These are phyloP conservation scores for Pleurotus platypus DNA, from an alignment of 768 basidiomycete genomes.

Conservation along the genomic window DNA sequence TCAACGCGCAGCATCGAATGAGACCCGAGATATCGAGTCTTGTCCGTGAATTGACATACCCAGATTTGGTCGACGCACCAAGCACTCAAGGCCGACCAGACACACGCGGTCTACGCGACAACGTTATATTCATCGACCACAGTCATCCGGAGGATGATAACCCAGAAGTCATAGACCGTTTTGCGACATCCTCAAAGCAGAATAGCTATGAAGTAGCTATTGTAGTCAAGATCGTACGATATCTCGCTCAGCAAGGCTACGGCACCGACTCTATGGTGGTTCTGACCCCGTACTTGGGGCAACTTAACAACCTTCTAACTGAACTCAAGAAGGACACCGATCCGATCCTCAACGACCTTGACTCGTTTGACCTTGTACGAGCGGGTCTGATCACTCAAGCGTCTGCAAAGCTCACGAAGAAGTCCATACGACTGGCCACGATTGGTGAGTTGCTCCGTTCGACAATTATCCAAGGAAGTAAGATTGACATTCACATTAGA, in stretches of 20 bases:
- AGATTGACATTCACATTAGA: slow-evolving; percentile 31
- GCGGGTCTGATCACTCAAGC: slow-evolving; percentile 48
- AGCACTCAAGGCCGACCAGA: slow-evolving; percentile 45
- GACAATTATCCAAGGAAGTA: no score
- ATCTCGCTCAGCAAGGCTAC: slow-evolving; percentile 68
- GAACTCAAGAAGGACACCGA: slow-evolving; percentile 46
- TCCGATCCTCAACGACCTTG: slow-evolving; percentile 61
- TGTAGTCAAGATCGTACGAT: slow-evolving; percentile 63
- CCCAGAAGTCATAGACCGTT: slow-evolving; percentile 35
- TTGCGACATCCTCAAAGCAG: slow-evolving; percentile 53
- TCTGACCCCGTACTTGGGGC: slow-evolving; percentile 68
- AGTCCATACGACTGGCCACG: slow-evolving; percentile 53
- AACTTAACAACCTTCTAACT: slow-evolving; percentile 52
- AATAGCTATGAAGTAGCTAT: slow-evolving; percentile 59
- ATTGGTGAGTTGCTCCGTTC: slow-evolving; percentile 61
- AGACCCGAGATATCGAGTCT: slow-evolving; percentile 67
- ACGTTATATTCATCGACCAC: slow-evolving; percentile 63
- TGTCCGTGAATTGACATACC: slow-evolving; percentile 62
- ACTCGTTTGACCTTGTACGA: slow-evolving; percentile 51
- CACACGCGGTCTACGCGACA: slow-evolving; percentile 51
- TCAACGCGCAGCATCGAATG: slow-evolving; percentile 67
- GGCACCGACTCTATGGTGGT: slow-evolving; percentile 56
- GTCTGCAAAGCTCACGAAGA: slow-evolving; percentile 37
- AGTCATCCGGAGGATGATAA: slow-evolving; percentile 48
- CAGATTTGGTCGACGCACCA: slow-evolving; percentile 54